phyloP scores from a whole-genome alignment of 2,329 filamentous ascomycete species.

The Rutstroemia sp. region DNA sequence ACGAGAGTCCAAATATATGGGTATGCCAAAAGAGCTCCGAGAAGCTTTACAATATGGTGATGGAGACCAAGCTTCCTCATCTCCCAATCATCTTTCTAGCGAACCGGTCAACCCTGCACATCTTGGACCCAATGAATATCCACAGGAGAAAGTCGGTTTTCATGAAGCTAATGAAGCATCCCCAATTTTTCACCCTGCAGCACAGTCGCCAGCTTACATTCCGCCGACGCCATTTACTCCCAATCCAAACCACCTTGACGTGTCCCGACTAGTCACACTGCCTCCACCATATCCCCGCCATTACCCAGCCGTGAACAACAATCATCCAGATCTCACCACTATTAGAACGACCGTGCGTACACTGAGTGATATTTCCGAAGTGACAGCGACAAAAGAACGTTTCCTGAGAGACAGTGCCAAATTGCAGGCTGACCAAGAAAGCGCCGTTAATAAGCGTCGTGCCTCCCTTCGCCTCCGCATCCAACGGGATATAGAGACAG shows the following conservation, averaged over 20 bases:
- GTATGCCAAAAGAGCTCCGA: conserved; percentile 68
- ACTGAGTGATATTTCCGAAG: conserved; percentile 65
- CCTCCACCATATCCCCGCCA: conserved; percentile 92
- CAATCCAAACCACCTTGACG: conserved; percentile 60
- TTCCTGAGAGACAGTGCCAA: conserved; percentile 51
- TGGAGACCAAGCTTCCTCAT: conserved; percentile 17
- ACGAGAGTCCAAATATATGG: conserved; percentile 95
- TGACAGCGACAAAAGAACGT: conserved; percentile 59
- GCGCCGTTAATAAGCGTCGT: conserved; percentile 45
- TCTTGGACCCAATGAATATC: conserved; percentile 45
- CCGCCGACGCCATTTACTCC: conserved; percentile 36
- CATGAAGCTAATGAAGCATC: conserved; percentile 32
- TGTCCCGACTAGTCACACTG: conserved; percentile 85
- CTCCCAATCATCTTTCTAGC: conserved; percentile 10
- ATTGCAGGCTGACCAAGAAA: conserved; percentile 47
- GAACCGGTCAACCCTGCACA: conserved; percentile 21
- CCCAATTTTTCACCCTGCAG: conserved; percentile 23
- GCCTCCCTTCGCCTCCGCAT: conserved; percentile 66
- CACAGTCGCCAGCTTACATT: conserved; percentile 23
- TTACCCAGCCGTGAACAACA: conserved; percentile 93
- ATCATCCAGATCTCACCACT: conserved; percentile 77
- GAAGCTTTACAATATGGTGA: conserved; percentile 62
- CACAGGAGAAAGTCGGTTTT: conserved; percentile 55
- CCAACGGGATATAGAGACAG: conserved; percentile 68
- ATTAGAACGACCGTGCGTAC: conserved; percentile 68